These are phyloP conservation scores for Leucoagaricus sp. DNA, from an alignment of 1,284 basidiomycete species.

Conservation along the genomic window DNA sequence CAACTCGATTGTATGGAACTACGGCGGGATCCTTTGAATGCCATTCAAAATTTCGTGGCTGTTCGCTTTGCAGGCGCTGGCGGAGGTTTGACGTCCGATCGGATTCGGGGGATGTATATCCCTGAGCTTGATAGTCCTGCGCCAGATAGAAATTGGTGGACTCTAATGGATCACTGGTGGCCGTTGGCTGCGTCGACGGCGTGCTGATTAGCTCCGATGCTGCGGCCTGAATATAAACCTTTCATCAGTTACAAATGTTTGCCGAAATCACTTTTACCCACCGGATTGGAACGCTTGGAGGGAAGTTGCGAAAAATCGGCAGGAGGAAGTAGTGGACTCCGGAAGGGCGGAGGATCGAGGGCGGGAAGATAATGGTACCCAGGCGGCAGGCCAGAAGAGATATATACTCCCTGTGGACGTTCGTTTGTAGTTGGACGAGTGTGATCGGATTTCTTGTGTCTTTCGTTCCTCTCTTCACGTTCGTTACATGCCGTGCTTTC, in stretches of 20 bases:
- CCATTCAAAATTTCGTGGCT: slow-evolving; percentile 2
- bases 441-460: not conserved
- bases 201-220: not conserved
- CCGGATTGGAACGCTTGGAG: slow-evolving; percentile 3
- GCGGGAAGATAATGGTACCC: not conserved
- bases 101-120: not conserved
- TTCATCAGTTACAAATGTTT: not conserved
- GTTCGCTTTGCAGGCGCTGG: slow-evolving; percentile 1
- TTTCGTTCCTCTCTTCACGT: slow-evolving; percentile 6
- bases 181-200: not conserved
- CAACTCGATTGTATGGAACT: not conserved
- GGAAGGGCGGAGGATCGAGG: slow-evolving; percentile 17
- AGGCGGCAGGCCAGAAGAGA: not conserved
- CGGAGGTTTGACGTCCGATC: not conserved
- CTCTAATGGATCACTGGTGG: not conserved
- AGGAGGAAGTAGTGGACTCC: slow-evolving; percentile 24
- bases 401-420: not conserved
- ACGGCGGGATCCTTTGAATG: not conserved
- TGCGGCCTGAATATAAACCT: not conserved
- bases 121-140: not conserved
- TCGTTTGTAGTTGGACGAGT: not conserved
- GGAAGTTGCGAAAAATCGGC: not conserved
- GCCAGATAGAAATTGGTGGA: not conserved
- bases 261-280: not conserved
- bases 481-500: not conserved